Conservation (phyloP, 495 filamentous ascomycete species). For the Extremus antarcticus region DNA sequence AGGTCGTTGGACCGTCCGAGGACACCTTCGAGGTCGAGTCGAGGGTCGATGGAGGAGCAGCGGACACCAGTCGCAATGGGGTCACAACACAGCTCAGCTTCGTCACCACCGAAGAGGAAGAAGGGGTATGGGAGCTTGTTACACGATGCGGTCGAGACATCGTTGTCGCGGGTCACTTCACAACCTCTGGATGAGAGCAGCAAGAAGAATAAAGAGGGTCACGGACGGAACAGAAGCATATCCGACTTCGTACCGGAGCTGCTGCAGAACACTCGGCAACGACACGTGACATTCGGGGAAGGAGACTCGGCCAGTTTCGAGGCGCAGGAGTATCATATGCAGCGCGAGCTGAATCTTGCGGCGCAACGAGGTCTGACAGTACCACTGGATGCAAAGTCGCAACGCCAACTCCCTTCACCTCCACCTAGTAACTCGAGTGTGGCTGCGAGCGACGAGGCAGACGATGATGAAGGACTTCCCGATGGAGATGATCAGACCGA, state of each 20-base stretch:
- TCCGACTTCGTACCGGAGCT: constrained; percentile 77
- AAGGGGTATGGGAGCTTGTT: constrained; percentile 21
- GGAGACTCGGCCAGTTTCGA: constrained; percentile 34
- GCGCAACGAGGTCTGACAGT: constrained; percentile 49
- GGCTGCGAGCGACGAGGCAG: constrained; percentile 38
- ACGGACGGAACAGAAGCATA: constrained; percentile 63
- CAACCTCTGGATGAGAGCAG: constrained; percentile 33
- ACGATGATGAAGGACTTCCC: constrained; percentile 33
- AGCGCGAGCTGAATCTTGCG: constrained; percentile 72
- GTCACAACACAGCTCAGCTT: neutral
- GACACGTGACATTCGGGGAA: constrained; percentile 54
- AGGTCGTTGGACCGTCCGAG: constrained; percentile 46
- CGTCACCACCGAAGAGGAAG: constrained; percentile 10
- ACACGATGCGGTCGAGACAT: constrained; percentile 26
- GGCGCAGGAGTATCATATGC: constrained; percentile 37
- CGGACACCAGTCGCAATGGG: neutral
- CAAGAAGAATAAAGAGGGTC: constrained; percentile 21
- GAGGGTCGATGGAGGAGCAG: constrained; percentile 13
- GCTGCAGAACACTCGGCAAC: constrained; percentile 49
- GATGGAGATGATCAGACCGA: constrained; percentile 39
- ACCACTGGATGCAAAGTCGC: constrained; percentile 35
- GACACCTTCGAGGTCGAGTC: constrained; percentile 31
- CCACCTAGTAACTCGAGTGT: constrained; percentile 41
- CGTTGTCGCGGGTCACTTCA: constrained; percentile 23
- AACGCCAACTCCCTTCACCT: constrained; percentile 13